Evolutionary conservation across 805 yeast species (phyloP).

Genomic region (Candida tammaniensis): DNA sequence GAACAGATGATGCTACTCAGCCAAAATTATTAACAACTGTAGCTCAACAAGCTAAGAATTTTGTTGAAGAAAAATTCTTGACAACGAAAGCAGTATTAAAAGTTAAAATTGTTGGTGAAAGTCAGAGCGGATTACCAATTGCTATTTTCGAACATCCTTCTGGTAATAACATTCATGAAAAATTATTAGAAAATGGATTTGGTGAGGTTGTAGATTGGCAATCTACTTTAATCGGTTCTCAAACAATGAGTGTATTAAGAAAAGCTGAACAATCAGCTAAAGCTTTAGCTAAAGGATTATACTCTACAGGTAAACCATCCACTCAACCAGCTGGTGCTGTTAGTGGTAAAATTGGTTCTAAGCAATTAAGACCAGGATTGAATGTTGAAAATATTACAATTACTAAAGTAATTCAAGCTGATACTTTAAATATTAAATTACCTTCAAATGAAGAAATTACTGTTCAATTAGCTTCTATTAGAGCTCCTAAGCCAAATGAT

Average conservation of each 20-base stretch:
- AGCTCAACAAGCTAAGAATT: constrained; percentile 64
- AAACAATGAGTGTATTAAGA: constrained; percentile 59
- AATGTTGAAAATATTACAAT: constrained; percentile 51
- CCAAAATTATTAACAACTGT: constrained; percentile 22
- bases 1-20: constrained; percentile 52
- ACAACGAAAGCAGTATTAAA: constrained; percentile 54
- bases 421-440: constrained; percentile 57
- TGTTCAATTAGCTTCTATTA: constrained; percentile 72
- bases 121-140: constrained; percentile 58
- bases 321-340: constrained; percentile 21
- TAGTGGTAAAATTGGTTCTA: constrained; percentile 13
- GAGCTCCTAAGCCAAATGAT: constrained; percentile 71
- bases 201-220: constrained; percentile 84
- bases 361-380: constrained; percentile 43
- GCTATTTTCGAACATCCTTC: constrained; percentile 67
- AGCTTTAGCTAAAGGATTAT: constrained; percentile 54
- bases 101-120: constrained; percentile 57
- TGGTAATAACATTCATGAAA: constrained; percentile 68
- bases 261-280: constrained; percentile 64
- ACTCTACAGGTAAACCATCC: constrained; percentile 20
- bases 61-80: constrained; percentile 61
- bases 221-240: constrained; percentile 62
- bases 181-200: constrained; percentile 63
- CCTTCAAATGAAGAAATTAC: constrained; percentile 50
- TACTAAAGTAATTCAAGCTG: constrained; percentile 62